Percentiles rank a stretch among this genome's conserved stretches.
These are phyloP conservation scores for Pichia thaimueangensis DNA, from an alignment of 805 yeast species.

Conservation along the genomic window DNA sequence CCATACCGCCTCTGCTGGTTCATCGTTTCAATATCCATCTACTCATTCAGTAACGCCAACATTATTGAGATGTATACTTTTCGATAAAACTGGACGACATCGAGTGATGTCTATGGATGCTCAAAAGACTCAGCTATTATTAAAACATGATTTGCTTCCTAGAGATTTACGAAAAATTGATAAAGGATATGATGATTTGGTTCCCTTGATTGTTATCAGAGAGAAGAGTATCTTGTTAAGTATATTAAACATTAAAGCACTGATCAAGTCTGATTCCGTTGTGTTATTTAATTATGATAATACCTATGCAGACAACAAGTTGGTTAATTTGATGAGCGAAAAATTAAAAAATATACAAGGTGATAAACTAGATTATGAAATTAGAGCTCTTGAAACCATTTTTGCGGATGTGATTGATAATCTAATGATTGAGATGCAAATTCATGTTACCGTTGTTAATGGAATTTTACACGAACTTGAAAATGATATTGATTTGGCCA, in stretches of 20 bases:
- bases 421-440: conserved; percentile 79
- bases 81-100: conserved; percentile 39
- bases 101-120: conserved; percentile 40
- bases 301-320: conserved; percentile 39
- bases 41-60: conserved; percentile 12
- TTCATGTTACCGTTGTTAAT: conserved; percentile 68
- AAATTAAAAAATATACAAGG: conserved; percentile 32
- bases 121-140: conserved; percentile 37
- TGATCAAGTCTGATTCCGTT: conserved; percentile 46
- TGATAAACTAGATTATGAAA: conserved; percentile 67
- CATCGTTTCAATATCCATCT: conserved; percentile 10
- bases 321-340: conserved; percentile 36
- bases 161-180: conserved; percentile 51
- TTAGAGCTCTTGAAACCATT: conserved; percentile 84
- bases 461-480: conserved; percentile 76
- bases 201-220: conserved; percentile 48
- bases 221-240: conserved; percentile 41
- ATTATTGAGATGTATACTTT: conserved; percentile 39
- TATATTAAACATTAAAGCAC: conserved; percentile 44
- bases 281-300: conserved; percentile 44
- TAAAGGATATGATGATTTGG: conserved; percentile 42
- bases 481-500: conserved; percentile 70
- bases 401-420: conserved; percentile 74
- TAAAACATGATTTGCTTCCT: conserved; percentile 40
- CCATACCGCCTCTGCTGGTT: conserved; percentile 5